A percentile compares a stretch with the other conserved stretches of the same genome.
phyloP scores from a whole-genome alignment of 1,139 yeast species.

The Fermentozyma sake region DNA sequence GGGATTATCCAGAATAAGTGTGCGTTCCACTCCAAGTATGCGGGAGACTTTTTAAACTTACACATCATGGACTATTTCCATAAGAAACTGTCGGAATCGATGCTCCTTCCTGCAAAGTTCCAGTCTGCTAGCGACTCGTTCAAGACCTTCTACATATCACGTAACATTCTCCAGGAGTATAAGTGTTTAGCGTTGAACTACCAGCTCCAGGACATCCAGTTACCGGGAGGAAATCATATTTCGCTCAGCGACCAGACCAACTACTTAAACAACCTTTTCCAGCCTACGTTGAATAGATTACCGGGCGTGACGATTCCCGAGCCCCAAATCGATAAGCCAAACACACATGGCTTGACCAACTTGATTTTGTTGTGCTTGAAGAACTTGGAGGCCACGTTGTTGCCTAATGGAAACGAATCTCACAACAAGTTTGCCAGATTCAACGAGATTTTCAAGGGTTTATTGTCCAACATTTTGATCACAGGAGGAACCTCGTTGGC shows the following conservation, averaged over 20 bases:
- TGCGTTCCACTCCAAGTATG: slow-evolving; percentile 55
- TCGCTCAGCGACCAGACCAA: slow-evolving; percentile 33
- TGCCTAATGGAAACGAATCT: slow-evolving; percentile 20
- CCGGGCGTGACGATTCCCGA: slow-evolving; percentile 27
- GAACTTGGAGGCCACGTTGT: slow-evolving; percentile 28
- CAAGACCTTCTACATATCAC: slow-evolving; percentile 41
- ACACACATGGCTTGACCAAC: slow-evolving; percentile 44
- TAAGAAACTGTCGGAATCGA: slow-evolving; percentile 16
- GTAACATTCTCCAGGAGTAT: slow-evolving; percentile 44
- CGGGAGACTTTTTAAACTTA: slow-evolving; percentile 65
- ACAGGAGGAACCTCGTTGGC: slow-evolving; percentile 64
- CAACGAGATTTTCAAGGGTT: slow-evolving; percentile 37
- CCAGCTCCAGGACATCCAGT: slow-evolving; percentile 36
- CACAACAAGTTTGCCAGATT: slow-evolving; percentile 30
- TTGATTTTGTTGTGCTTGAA: slow-evolving; percentile 41
- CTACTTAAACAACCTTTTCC: slow-evolving; percentile 51
- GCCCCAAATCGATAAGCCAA: slow-evolving; percentile 35
- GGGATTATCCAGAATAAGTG: slow-evolving; percentile 64
- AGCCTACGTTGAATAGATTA: slow-evolving; percentile 39
- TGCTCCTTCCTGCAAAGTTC: slow-evolving; percentile 24
- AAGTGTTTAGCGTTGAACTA: slow-evolving; percentile 23
- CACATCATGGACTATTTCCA: slow-evolving; percentile 43
- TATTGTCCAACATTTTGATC: slow-evolving; percentile 57
- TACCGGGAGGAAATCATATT: slow-evolving; percentile 41
- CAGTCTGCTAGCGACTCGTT: slow-evolving; percentile 38